Evolutionary conservation across 2,329 filamentous ascomycete species (phyloP).

Genomic region (Neonectria hederae): DNA sequence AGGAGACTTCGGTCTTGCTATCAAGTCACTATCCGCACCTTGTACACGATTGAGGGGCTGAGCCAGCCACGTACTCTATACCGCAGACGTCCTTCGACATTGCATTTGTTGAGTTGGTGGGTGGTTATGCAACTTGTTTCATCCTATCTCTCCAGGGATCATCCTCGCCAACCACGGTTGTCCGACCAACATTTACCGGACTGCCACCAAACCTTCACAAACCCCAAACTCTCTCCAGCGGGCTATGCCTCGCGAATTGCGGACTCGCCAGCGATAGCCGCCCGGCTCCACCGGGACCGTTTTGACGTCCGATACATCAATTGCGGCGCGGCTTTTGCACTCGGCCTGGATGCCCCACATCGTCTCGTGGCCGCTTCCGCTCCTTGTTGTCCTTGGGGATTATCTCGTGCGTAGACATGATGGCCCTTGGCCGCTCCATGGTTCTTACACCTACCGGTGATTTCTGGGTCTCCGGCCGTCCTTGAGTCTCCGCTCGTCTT

Average conservation of each 20-base stretch:
- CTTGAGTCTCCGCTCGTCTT: too few relatives aligned
- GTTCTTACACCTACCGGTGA: constrained; percentile 1
- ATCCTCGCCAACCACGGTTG: constrained; percentile 15
- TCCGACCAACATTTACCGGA: constrained; percentile 8
- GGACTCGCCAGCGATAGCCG: background rate
- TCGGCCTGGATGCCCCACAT: constrained; percentile 19
- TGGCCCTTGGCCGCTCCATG: constrained; percentile 23
- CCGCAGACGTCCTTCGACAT: background rate
- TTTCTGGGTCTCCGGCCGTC: background rate
- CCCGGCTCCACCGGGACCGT: constrained; percentile 25
- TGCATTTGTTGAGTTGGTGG: constrained; percentile 11
- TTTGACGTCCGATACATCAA: constrained; percentile 10
- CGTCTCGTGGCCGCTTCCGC: constrained; percentile 28
- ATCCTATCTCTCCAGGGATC: constrained; percentile 7
- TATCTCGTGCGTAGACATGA: constrained; percentile 31
- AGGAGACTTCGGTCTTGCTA: background rate
- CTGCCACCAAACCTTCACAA: background rate
- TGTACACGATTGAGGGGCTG: constrained; percentile 15
- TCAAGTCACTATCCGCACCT: background rate
- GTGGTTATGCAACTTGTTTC: constrained; percentile 6
- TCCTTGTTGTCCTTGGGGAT: background rate
- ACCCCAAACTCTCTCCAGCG: background rate
- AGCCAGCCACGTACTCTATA: constrained; percentile 4
- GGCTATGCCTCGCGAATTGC: background rate
- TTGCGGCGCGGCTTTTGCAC: constrained; percentile 31